phyloP scores from a whole-genome alignment of 345 rosid genomes.

The Populus nigra region DNA sequence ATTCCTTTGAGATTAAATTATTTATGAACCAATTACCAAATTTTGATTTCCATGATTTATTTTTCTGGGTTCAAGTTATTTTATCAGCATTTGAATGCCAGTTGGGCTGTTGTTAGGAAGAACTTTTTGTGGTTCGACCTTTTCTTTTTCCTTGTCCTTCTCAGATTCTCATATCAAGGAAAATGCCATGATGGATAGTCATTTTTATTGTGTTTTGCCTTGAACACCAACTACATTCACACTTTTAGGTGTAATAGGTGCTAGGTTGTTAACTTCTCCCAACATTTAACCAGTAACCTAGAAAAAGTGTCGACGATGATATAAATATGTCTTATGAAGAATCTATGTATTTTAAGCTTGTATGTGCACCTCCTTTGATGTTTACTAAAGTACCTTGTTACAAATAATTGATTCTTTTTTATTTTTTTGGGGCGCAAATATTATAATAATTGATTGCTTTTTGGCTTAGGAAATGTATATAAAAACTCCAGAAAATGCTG shows the following conservation, averaged over 20 bases:
- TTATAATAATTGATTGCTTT: background rate
- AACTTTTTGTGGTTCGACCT: background rate
- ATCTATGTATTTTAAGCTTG: too few species aligned
- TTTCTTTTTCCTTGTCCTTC: too few species aligned
- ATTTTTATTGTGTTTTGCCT: too few species aligned
- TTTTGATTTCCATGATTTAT: background rate
- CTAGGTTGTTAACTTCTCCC: background rate
- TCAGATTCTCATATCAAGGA: too few species aligned
- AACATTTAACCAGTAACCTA: background rate
- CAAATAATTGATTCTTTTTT: too few species aligned
- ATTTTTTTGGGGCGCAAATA: background rate
- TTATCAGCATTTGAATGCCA: background rate
- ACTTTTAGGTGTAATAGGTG: too few species aligned
- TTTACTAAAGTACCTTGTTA: too few species aligned
- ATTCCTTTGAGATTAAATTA: background rate
- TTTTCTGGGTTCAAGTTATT: background rate
- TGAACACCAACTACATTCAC: too few species aligned
- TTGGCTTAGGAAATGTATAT: background rate
- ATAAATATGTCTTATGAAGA: background rate
- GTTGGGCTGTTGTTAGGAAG: background rate
- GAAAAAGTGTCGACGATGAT: background rate
- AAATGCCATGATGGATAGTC: too few species aligned
- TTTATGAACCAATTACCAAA: background rate
- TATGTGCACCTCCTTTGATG: too few species aligned
- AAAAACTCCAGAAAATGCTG: background rate